phyloP scores from a whole-genome alignment of 176 grass and related monocot species.

The Cocos nucifera region DNA sequence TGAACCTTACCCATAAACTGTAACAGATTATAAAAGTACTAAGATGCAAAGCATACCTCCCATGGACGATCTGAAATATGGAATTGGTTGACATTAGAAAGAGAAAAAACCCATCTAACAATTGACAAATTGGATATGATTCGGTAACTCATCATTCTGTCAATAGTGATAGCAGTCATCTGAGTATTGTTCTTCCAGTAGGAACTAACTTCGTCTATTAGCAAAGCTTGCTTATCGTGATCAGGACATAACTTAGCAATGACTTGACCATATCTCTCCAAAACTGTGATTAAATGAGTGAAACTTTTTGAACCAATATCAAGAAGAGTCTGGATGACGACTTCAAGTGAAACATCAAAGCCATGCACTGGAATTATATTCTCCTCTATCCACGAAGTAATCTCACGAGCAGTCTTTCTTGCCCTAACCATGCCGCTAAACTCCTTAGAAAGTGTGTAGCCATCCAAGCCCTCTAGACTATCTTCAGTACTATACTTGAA shows the following conservation, averaged over 20 bases:
- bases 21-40: neutral
- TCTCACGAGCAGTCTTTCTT: conserved; percentile 62
- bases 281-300: conserved; percentile 90
- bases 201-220: conserved; percentile 74
- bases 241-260: conserved; percentile 69
- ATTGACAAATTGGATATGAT: conserved; percentile 86
- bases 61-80: conserved; percentile 96
- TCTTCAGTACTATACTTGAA: conserved; percentile 64
- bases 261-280: conserved; percentile 86
- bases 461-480: conserved; percentile 37
- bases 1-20: too few species aligned
- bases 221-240: conserved; percentile 68
- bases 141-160: conserved; percentile 97
- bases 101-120: conserved; percentile 87
- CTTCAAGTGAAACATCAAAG: conserved; percentile 68
- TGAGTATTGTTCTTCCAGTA: conserved; percentile 97
- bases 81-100: conserved; percentile 65
- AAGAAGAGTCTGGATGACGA: conserved; percentile 78
- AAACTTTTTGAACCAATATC: conserved; percentile 99
- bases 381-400: conserved; percentile 72
- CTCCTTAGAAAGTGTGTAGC: conserved; percentile 60
- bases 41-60: conserved; percentile 53
- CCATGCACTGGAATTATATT: conserved; percentile 62
- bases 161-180: conserved; percentile 91
- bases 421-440: conserved; percentile 63